Percentiles rank a stretch among this genome's conserved stretches.
Conservation (phyloP, 805 yeast species). For the Candida loeiensis region DNA sequence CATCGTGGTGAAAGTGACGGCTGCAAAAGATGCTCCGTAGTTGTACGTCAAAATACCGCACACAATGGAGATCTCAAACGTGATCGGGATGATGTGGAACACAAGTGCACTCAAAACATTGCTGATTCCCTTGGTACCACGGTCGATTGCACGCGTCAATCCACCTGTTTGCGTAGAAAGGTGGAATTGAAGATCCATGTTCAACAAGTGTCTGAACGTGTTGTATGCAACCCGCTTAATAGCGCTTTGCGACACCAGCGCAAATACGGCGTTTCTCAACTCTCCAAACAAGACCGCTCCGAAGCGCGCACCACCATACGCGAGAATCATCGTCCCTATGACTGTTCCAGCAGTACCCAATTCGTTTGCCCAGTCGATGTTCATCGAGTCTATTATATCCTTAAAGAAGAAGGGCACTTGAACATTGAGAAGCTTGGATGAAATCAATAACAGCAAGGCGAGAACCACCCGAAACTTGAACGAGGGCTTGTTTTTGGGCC, state of each 20-base stretch:
- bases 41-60: conserved; percentile 92
- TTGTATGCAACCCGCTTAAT: conserved; percentile 84
- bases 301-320: conserved; percentile 91
- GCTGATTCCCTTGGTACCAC: conserved; percentile 97
- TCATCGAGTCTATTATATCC: conserved; percentile 85
- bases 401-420: conserved; percentile 95
- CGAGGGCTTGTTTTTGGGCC: conserved; percentile 73
- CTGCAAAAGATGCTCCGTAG: conserved; percentile 85
- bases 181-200: conserved; percentile 86
- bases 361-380: conserved; percentile 72
- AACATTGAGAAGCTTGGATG: conserved; percentile 82
- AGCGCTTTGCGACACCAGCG: conserved; percentile 92
- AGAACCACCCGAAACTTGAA: conserved; percentile 70
- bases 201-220: conserved; percentile 79
- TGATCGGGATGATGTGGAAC: conserved; percentile 91
- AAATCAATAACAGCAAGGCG: conserved; percentile 70
- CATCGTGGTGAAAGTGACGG: conserved; percentile 86
- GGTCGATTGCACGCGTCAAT: conserved; percentile 88
- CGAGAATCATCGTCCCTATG: conserved; percentile 64
- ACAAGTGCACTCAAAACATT: conserved; percentile 94
- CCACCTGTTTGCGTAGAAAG: conserved; percentile 93
- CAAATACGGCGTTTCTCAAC: conserved; percentile 90
- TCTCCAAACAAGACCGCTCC: conserved; percentile 96
- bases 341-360: conserved; percentile 64
- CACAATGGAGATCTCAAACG: conserved; percentile 88